Base-by-base conservation (phyloP, 169 alveolate species). In the Eimeria sp. region DNA sequence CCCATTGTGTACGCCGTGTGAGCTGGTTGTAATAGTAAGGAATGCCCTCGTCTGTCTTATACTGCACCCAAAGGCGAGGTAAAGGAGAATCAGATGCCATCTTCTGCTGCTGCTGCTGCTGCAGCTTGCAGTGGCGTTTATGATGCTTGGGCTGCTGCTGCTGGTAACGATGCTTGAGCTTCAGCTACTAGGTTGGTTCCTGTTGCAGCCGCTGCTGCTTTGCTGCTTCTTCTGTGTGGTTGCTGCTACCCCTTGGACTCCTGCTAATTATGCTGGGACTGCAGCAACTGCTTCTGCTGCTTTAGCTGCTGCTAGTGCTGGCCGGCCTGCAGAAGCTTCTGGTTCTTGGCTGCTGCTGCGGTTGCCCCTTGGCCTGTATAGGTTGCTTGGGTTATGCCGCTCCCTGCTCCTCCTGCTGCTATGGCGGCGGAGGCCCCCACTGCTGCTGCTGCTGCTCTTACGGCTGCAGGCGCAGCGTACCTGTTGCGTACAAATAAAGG, bases 1-100 rank as follows among this genome's bases (percentile, higher is more conserved):
- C 89, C 89, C 89, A 78, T 67, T 78, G 89, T 2, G 89, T 78
- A 6, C 25, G 34, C 14, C 16, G 58, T 40, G 89, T 78, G 20
- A 78, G 89, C 43, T 78, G 89, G 45, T 78, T 78, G 22, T 78
- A 78, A 20, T 78, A 78, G 22, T 78, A 78, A 47, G 89, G 65
- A 11, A 43, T 43, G 11, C 89, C 89, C 20, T 47, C 65, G 5
- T 43, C 16, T 43, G 89, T 78, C 27, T 34, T 5, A 30, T 78
- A 78, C 57, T 40, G 89, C 65, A 78, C 40, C 89, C 89, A 78
- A n/a, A 45, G 65, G 34, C 27, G 89, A 18, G 89, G 89, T 63
- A 78, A 20, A 0, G 84, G 84, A 65, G 75, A 16, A 10, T 70
- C 51, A 30, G 58, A 58, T 54, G 34, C 89, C 89, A 78, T 78